Conservation (phyloP, 257 asterid genomes). For the Jacaranda copaia region DNA sequence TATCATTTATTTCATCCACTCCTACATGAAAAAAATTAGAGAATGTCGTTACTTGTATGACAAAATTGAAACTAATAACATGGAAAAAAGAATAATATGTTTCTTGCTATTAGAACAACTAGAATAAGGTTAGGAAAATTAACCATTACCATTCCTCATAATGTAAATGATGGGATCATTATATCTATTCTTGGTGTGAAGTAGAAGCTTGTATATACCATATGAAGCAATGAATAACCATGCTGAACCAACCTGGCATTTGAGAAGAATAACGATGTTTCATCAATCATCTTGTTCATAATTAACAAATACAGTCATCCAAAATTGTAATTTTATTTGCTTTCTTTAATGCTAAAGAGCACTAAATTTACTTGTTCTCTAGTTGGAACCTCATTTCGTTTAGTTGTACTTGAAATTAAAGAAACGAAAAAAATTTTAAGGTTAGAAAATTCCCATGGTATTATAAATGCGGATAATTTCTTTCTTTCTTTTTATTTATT, state of each 20-base stretch:
- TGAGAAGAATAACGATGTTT: not conserved
- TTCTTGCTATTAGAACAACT: no score
- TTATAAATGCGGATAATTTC: no score
- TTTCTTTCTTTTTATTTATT: no score
- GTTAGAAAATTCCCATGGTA: no score
- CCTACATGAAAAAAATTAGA: slow-evolving; percentile 20
- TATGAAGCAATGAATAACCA: slow-evolving; percentile 43
- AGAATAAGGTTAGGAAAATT: not conserved
- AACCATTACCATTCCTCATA: slow-evolving; percentile 41
- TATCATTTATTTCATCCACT: slow-evolving; percentile 30
- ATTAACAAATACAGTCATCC: not conserved
- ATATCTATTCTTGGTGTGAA: slow-evolving; percentile 13
- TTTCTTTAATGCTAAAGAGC: not conserved
- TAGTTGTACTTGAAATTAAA: not conserved
- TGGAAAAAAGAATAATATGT: no score
- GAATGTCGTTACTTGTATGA: not conserved
- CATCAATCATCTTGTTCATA: not conserved
- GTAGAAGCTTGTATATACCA: slow-evolving; percentile 37
- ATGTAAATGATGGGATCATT: slow-evolving; percentile 43
- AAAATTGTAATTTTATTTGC: no score
- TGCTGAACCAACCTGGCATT: slow-evolving; percentile 27
- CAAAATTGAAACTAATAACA: no score
- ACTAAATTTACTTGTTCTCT: slow-evolving; percentile 29
- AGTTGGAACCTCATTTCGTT: slow-evolving; percentile 25
- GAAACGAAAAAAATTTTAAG: no score